Conservation (phyloP, 345 rosid species). For the Euphorbia pulcherrima region DNA sequence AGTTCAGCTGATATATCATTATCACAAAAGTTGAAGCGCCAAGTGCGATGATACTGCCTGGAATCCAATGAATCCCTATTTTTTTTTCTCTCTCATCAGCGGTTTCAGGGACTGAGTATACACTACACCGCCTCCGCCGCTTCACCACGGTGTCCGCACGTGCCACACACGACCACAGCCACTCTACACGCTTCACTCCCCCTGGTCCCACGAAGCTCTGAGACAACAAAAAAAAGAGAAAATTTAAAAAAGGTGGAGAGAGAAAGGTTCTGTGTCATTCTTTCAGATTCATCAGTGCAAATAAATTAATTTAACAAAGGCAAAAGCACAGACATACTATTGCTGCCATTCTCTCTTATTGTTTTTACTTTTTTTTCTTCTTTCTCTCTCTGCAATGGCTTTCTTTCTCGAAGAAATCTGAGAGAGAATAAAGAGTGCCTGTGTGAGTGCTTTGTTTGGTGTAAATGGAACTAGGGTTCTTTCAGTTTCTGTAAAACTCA, state of each 20-base stretch:
- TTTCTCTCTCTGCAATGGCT: neutral
- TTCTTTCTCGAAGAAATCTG: neutral
- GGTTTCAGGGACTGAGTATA: too few relatives aligned
- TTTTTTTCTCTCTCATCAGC: neutral
- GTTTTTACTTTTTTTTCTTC: neutral
- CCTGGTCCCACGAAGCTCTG: neutral
- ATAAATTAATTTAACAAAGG: neutral
- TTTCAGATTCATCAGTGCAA: constrained; percentile 41
- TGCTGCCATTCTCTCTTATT: neutral
- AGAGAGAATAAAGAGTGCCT: neutral
- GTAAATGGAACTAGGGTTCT: constrained; percentile 2
- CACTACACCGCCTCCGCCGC: neutral
- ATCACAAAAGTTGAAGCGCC: neutral
- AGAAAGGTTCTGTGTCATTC: constrained; percentile 16
- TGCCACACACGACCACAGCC: constrained; percentile 14
- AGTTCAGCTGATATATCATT: neutral
- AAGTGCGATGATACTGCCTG: too few relatives aligned
- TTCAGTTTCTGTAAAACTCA: neutral
- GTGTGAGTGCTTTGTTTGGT: neutral
- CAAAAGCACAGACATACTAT: constrained; percentile 12
- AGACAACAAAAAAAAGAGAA: neutral
- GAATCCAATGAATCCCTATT: constrained; percentile 10
- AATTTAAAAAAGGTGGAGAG: neutral
- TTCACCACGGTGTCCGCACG: neutral
- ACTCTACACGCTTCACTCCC: neutral